Conservation (phyloP, 208 protist species). For the Trypanosoma congolense region DNA sequence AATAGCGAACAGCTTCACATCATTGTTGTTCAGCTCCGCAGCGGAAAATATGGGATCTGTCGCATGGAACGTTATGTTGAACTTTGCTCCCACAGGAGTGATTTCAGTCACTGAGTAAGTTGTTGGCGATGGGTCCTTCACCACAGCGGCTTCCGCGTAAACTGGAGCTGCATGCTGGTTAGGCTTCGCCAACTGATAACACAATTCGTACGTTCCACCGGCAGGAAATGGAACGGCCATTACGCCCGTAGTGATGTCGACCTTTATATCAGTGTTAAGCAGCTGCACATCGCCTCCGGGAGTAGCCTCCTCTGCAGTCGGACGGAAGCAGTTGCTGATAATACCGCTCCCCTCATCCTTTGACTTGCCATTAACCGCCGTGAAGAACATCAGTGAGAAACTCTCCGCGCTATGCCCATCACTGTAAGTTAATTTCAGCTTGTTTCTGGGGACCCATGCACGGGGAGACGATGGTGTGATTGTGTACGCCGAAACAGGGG, state of each 20-base stretch:
- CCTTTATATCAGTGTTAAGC: conserved; percentile 64
- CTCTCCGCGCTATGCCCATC: conserved; percentile 12
- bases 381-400: conserved; percentile 69
- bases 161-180: conserved; percentile 57
- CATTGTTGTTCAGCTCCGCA: conserved; percentile 26
- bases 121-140: conserved; percentile 62
- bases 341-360: conserved; percentile 29
- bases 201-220: conserved; percentile 60
- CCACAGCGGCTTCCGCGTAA: conserved; percentile 35
- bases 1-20: conserved; percentile 20
- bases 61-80: conserved; percentile 61
- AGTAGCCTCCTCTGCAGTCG: conserved; percentile 36
- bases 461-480: conserved; percentile 51
- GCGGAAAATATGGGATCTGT: conserved; percentile 63
- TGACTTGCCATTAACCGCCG: conserved; percentile 24
- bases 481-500: conserved; percentile 50
- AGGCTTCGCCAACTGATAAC: conserved; percentile 43
- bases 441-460: conserved; percentile 52
- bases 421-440: conserved; percentile 33
- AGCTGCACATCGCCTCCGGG: conserved; percentile 23
- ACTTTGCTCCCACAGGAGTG: conserved; percentile 35
- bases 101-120: conserved; percentile 60
- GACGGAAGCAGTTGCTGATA: conserved; percentile 67
- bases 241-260: conserved; percentile 25
- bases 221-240: conserved; percentile 45